Evolutionary conservation across 768 basidiomycete genomes (phyloP).

Genomic region (Termitomyces bulborhizus): DNA sequence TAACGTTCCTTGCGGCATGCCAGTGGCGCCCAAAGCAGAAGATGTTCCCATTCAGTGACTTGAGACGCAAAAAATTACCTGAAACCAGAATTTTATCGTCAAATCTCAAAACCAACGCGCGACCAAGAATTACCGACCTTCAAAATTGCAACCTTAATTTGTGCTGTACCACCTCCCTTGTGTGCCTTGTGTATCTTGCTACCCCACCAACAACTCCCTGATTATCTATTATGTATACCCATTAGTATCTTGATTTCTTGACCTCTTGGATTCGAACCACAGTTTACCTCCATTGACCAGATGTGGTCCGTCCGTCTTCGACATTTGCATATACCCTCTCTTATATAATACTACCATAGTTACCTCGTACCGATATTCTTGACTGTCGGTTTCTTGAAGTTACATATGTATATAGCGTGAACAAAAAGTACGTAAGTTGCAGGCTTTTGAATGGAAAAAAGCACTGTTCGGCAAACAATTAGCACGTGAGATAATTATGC

Average conservation of each 20-base stretch:
- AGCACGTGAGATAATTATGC: slow-evolving; percentile 18
- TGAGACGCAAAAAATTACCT: slow-evolving; percentile 7
- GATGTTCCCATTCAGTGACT: slow-evolving; percentile 44
- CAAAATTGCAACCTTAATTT: neutral
- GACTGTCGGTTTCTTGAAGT: slow-evolving; percentile 1
- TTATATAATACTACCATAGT: neutral
- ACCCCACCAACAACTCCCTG: neutral
- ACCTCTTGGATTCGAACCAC: neutral
- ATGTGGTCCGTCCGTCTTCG: neutral
- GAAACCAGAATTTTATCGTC: neutral
- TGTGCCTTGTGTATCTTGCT: neutral
- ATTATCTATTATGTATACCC: neutral
- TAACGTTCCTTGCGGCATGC: slow-evolving; percentile 44
- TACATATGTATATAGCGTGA: neutral
- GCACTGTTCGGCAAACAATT: slow-evolving; percentile 2
- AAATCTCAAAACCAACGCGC: neutral
- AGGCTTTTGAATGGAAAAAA: no score
- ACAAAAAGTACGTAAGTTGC: no score
- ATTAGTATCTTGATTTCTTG: neutral
- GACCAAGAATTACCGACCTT: neutral
- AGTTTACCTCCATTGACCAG: slow-evolving; percentile 1
- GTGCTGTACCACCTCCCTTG: neutral
- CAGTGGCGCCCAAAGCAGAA: slow-evolving; percentile 38
- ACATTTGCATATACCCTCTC: slow-evolving; percentile 2
- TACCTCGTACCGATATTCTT: neutral